Evolutionary conservation across 192 early-diverging fungal species (phyloP), one percentile per base, ranked within the genome.

Genomic region (Fimicolochytrium jonesii): DNA sequence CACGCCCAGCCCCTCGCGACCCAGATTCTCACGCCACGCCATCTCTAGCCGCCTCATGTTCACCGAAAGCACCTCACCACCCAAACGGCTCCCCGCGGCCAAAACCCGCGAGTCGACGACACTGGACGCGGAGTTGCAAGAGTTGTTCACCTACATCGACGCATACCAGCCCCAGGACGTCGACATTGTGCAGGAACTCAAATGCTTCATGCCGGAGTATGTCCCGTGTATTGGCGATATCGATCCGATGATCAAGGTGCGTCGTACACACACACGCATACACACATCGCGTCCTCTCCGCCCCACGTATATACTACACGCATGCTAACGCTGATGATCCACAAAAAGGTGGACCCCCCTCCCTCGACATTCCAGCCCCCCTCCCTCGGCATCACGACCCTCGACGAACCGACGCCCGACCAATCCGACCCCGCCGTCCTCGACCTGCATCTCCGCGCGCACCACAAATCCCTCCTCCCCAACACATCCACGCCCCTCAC

Each of bases 151-250:
- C 22, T 80, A 67, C 56, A 81, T 84, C 44, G 55, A 43, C 23
- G 54, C 62, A 18, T 84, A 74, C 56, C 35, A 71, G 57, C 83
- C 83, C n/a, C 68, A 82, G 25, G 69, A 78, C 25, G 61, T 71
- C 13, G 81, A 85, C 9, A 56, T 85, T 28, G 67, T 68, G 22
- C 69, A 81, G 4, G 55, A 74, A 43, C 43, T 85, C 34, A 68
- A 78, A 51, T 66, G 70, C 20, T 85, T 85, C 51, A 54, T 85
- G n/a, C 81, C 82, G 6, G 83, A 85, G 20, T 83, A 70, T 49
- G 85, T 85, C 55, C 83, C 83, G 22, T 69, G 75, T 13, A 81
- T 85, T 31, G 83, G 83, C 28, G 83, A 85, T 59, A 83, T 85
- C 65, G 83, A 85, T 58, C 77, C 83, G 3, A 73, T 85, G 31